Evolutionary conservation across 176 grass and related monocot genomes (phyloP).

Genomic region (Lolium rigidum): DNA sequence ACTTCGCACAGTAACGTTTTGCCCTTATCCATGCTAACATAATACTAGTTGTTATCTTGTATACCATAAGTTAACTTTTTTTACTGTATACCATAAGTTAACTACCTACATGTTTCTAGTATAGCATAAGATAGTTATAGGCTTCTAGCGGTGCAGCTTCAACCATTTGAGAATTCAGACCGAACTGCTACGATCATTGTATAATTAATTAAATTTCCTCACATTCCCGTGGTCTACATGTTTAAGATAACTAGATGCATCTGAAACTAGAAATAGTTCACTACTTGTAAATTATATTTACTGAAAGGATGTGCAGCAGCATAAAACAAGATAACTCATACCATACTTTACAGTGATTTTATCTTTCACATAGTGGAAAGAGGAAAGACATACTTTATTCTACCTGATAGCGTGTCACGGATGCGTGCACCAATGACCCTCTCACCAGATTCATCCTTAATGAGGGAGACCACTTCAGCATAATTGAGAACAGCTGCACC

Average conservation of each 20-base stretch:
- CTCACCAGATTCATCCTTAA: conserved; percentile 78
- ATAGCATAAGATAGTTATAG: neutral
- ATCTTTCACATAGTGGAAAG: neutral
- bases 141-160: neutral
- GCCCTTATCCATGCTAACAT: neutral
- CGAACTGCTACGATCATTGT: neutral
- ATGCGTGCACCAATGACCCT: conserved; percentile 79
- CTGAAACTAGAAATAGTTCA: conserved; percentile 23
- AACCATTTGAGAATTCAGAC: neutral
- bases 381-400: conserved; percentile 58
- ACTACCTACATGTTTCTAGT: neutral
- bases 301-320: neutral
- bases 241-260: neutral
- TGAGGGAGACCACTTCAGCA: conserved; percentile 89
- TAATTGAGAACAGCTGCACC: conserved; percentile 92
- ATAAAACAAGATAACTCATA: conserved; percentile 4
- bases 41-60: neutral
- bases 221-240: neutral
- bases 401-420: conserved; percentile 87
- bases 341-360: conserved; percentile 26
- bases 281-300: neutral
- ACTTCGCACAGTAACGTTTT: neutral
- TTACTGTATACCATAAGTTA: neutral
- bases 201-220: neutral
- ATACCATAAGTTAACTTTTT: neutral